Base-by-base conservation (phyloP, 768 basidiomycete species). In the Pleurotus cornucopiae region DNA sequence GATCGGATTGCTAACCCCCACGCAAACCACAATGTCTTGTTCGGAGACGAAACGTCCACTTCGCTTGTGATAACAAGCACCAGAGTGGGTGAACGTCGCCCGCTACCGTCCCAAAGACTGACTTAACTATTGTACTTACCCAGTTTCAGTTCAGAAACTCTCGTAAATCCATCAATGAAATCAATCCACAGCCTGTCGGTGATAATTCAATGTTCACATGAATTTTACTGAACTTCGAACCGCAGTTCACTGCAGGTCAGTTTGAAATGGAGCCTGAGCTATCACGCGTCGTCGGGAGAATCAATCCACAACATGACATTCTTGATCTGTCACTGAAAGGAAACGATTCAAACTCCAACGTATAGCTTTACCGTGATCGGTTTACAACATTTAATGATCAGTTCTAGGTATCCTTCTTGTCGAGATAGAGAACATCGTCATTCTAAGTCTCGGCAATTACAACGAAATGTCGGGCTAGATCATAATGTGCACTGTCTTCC, bases 11-110 rank as follows among this genome's bases (percentile, higher is more conserved):
- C 39, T 23, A 53, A 53, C 39, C 37, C 51, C 7, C 20, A 43
- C 21, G n/a, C 51, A n/a, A 53, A 21, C 38, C 51, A 53, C 21
- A 53, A 53, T 9, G 51, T 53, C 16, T 38, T 53, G n/a, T 53
- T 53, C 25, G 51, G 51, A 16, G 38, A 41, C 16, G 41, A 12
- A n/a, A 39, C 18, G 12, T 37, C 51, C 26, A 14, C 51, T 6
- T 53, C 51, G n/a, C 6, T 39, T 23, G 39, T 23, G n/a, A 30
- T 41, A 14, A 13, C 51, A 14, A 39, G 41, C 14, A 43, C 37
- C 16, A 53, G 37, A 14, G 51, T 53, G 20, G 1, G 51, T 23
- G 51, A n/a, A 21, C 18, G 4, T 51, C n/a, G 5, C n/a, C 30
- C 37, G 16, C 14, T 13, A 5, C 18, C 14, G 3, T 4, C 6